Evolutionary conservation across 208 protist genomes (phyloP), one percentile per base, ranked within the genome.

Genomic region (Wallacemonas sp.): DNA sequence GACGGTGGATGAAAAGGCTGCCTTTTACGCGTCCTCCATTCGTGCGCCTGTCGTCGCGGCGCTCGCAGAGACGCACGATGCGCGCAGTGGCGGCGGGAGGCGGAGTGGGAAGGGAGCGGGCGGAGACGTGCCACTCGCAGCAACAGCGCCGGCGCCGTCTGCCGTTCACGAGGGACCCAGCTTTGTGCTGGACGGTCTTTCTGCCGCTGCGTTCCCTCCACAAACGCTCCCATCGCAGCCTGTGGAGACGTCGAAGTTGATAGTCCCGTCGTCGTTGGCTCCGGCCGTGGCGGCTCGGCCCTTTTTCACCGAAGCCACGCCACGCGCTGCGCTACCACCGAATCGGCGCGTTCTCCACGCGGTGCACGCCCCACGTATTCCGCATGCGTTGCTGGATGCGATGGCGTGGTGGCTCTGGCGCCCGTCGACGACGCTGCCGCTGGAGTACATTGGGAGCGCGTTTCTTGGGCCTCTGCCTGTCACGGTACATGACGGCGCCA

Each of bases 341-440:
- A 14, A 41, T 8, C 52, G 52, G 9, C 52, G 52, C n/a, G 52
- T 58, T n/a, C 17, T 58, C 2, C 52, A 39, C 52, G 52, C 52
- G 12, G 16, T 24, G 17, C n/a, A 58, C 52, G 52, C 26, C 12
- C 52, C 52, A 19, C 52, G 52, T 24, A 58, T 58, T 17, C 52
- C 52, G 30, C 38, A 39, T 27, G 6, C 6, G 29, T 3, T 58
- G 8, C 32, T 58, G 8, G 52, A 34, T 24, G 52, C 52, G 0
- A 58, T 58, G 52, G 52, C 30, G n/a, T 58, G 52, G 52, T 58
- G 52, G 52, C 23, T 58, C 17, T 58, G 52, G 52, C 52, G 52
- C 16, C 52, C 24, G 9, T 34, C 24, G 11, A 58, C 52, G 29
- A 3, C 3, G 30, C n/a, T 21, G 5, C 52, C 52, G 30, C 52